phyloP scores from a whole-genome alignment of 176 grass and related monocot genomes.

The Lolium multiflorum region DNA sequence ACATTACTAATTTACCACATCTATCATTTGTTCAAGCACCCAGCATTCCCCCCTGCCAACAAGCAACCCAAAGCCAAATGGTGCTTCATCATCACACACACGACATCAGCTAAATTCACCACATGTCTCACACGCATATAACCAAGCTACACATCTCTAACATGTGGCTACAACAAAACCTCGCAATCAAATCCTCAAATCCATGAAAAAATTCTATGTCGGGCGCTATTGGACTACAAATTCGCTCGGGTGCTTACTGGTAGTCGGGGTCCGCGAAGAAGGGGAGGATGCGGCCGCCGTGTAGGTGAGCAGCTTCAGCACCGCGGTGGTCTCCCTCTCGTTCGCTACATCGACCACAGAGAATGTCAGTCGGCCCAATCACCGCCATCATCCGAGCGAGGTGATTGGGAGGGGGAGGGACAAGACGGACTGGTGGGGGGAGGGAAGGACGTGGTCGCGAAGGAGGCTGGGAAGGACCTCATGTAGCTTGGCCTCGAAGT shows the following conservation, averaged over 20 bases:
- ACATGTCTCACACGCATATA: too few relatives aligned
- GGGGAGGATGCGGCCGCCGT: conserved; percentile 76
- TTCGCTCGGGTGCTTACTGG: conserved; percentile 39
- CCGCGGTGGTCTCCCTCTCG: conserved; percentile 70
- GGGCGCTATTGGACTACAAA: too few relatives aligned
- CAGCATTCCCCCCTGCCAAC: neutral
- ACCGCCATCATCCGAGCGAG: too few relatives aligned
- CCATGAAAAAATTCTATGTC: too few relatives aligned
- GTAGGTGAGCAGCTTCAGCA: conserved; percentile 74
- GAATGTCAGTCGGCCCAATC: too few relatives aligned
- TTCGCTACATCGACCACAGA: conserved; percentile 47
- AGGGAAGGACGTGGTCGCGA: too few relatives aligned
- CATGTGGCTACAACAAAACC: neutral
- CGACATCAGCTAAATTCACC: neutral
- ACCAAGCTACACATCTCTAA: neutral
- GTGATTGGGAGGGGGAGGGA: too few relatives aligned
- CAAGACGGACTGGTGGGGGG: too few relatives aligned
- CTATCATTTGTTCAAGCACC: neutral
- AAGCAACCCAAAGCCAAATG: neutral
- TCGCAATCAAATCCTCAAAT: neutral
- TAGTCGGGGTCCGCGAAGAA: conserved; percentile 82
- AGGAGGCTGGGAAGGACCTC: too few relatives aligned
- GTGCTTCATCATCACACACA: too few relatives aligned
- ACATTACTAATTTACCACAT: too few relatives aligned
- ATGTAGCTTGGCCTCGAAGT: too few relatives aligned